Percentiles rank a stretch among this genome's conserved stretches.
Conservation (phyloP, 495 filamentous ascomycete species). For the Pyrenula massariospora region DNA sequence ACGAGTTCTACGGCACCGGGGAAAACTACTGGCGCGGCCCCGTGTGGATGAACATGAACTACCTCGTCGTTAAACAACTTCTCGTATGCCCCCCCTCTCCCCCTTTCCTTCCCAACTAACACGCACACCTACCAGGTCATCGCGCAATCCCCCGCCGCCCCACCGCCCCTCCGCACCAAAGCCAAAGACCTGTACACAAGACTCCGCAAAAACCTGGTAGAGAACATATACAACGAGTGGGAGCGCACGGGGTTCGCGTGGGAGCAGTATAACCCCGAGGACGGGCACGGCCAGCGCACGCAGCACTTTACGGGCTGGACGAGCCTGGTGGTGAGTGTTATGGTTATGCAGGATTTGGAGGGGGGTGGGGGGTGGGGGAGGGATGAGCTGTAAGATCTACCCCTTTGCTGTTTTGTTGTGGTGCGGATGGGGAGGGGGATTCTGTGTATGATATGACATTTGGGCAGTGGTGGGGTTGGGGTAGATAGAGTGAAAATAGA, state of each 20-base stretch:
- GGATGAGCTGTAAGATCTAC: conserved; percentile 26
- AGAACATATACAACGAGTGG: conserved; percentile 84
- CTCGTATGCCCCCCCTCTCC: conserved; percentile 44
- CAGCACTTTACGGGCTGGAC: conserved; percentile 99
- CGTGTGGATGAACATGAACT: conserved; percentile 97
- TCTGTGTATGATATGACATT: conserved; percentile 13
- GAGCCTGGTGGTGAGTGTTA: conserved; percentile 92
- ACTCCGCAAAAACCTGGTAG: conserved; percentile 73
- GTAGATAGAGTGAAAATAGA: background rate
- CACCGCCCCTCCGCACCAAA: conserved; percentile 57
- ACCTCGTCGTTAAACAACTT: conserved; percentile 72
- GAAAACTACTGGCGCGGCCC: conserved; percentile 98
- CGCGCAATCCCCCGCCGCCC: conserved; percentile 38
- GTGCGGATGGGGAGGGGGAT: conserved; percentile 1
- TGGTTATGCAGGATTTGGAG: conserved; percentile 67
- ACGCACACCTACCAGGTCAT: conserved; percentile 20
- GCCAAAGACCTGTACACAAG: conserved; percentile 64
- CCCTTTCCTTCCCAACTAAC: conserved; percentile 9
- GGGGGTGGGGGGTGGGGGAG: conserved; percentile 16
- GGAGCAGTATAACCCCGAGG: conserved; percentile 97
- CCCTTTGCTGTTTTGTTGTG: background rate
- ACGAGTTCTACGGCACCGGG: conserved; percentile 71
- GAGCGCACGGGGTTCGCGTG: conserved; percentile 89
- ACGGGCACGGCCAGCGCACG: conserved; percentile 81
- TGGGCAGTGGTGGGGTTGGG: background rate